A percentile compares a stretch with the other conserved stretches of the same genome.
phyloP scores from a whole-genome alignment of 2,329 filamentous ascomycete genomes.

The Xylaria sp. region DNA sequence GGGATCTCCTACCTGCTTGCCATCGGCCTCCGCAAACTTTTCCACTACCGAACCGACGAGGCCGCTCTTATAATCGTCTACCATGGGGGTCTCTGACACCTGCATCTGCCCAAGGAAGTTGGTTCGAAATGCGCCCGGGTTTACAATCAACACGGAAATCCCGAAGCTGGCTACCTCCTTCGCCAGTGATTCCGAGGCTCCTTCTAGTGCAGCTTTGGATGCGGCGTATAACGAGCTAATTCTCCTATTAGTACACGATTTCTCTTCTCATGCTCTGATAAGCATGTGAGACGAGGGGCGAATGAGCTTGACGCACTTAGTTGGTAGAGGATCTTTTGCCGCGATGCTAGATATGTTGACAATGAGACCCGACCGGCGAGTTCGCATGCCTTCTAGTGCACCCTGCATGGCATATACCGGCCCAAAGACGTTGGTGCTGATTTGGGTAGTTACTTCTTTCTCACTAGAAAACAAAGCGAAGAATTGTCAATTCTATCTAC shows the following conservation, averaged over 20 bases:
- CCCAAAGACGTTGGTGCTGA: conserved; percentile 48
- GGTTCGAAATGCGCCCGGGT: conserved; percentile 56
- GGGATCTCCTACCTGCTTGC: conserved; percentile 49
- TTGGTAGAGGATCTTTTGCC: conserved; percentile 40
- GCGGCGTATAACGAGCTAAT: conserved; percentile 41
- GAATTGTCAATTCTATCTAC: neutral
- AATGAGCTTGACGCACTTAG: conserved; percentile 27
- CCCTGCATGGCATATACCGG: conserved; percentile 46
- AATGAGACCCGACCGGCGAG: conserved; percentile 43
- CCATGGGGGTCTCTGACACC: conserved; percentile 32
- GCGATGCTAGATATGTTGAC: conserved; percentile 47
- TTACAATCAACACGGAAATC: conserved; percentile 53
- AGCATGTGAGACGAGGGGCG: neutral
- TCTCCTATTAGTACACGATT: neutral
- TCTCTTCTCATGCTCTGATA: neutral
- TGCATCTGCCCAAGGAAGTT: conserved; percentile 50
- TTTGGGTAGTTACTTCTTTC: conserved; percentile 41
- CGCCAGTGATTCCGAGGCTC: conserved; percentile 51
- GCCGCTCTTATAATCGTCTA: conserved; percentile 42
- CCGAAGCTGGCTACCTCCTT: conserved; percentile 51
- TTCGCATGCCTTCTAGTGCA: conserved; percentile 45
- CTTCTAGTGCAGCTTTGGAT: conserved; percentile 56
- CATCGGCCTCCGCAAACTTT: conserved; percentile 36
- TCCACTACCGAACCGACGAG: conserved; percentile 22
- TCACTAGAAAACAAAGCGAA: conserved; percentile 36